These are phyloP conservation scores for Groenewaldozyma auringiensis DNA, from an alignment of 1,139 yeast species.

Conservation along the genomic window DNA sequence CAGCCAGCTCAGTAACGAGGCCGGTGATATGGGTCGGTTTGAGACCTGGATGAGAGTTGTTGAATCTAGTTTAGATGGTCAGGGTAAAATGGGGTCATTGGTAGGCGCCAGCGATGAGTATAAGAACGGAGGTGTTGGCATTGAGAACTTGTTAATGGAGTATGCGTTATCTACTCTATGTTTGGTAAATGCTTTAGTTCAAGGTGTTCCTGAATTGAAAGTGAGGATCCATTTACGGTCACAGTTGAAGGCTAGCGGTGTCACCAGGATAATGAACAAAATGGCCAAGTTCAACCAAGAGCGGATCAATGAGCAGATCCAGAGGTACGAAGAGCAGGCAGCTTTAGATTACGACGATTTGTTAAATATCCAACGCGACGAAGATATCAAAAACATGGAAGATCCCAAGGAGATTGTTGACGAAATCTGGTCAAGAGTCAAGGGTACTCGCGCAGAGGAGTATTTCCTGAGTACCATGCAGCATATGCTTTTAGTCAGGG, in stretches of 20 bases:
- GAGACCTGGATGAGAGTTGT: constrained; percentile 81
- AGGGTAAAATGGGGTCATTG: constrained; percentile 81
- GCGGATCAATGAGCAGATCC: constrained; percentile 56
- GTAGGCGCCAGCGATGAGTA: constrained; percentile 94
- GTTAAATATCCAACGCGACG: constrained; percentile 51
- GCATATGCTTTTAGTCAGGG: constrained; percentile 56
- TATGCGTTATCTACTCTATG: constrained; percentile 75
- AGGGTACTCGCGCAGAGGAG: constrained; percentile 60
- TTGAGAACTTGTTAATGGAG: constrained; percentile 69
- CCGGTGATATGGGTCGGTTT: constrained; percentile 57
- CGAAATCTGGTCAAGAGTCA: constrained; percentile 63
- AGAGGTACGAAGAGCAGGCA: constrained; percentile 56
- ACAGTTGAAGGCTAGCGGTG: constrained; percentile 69
- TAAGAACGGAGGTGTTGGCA: constrained; percentile 49
- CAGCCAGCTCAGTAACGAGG: constrained; percentile 52
- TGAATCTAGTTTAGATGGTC: constrained; percentile 69
- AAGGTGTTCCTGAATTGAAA: constrained; percentile 53
- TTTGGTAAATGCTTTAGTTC: constrained; percentile 64
- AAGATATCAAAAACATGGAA: constrained; percentile 36
- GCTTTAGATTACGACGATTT: constrained; percentile 65
- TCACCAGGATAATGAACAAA: constrained; percentile 53
- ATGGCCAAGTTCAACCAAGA: constrained; percentile 59
- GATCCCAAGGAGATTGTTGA: constrained; percentile 68
- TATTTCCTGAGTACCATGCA: constrained; percentile 73
- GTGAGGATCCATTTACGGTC: constrained; percentile 71